phyloP scores from a whole-genome alignment of 805 yeast genomes.

The Ogataea chonburiensis region DNA sequence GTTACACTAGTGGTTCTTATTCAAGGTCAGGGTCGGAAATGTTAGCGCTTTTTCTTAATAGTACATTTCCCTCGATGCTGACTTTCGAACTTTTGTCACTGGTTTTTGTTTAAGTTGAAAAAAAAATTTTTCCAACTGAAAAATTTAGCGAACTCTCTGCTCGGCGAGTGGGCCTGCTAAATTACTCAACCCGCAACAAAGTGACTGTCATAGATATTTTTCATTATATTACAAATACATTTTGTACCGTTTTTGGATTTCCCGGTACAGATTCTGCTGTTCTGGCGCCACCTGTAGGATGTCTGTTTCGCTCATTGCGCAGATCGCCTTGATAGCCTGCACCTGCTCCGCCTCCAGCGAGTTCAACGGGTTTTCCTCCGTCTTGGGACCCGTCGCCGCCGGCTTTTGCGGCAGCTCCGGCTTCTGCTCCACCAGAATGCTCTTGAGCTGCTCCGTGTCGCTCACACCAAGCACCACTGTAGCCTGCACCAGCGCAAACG shows the following conservation, averaged over 20 bases:
- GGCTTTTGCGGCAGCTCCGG: constrained; percentile 1
- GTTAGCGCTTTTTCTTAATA: constrained; percentile 6
- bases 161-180: constrained; percentile 5
- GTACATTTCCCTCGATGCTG: constrained; percentile 14
- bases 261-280: constrained; percentile 25
- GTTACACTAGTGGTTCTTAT: constrained; percentile 7
- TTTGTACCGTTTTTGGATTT: constrained; percentile 25
- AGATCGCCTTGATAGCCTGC: constrained; percentile 23
- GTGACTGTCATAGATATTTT: constrained; percentile 12
- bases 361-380: constrained; percentile 9
- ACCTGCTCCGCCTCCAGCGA: constrained; percentile 21
- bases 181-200: constrained; percentile 13
- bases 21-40: constrained; percentile 10
- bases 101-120: constrained; percentile 13
- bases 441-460: constrained; percentile 24
- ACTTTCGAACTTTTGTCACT: constrained; percentile 13
- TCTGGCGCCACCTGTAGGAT: constrained; percentile 21
- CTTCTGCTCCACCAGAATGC: constrained; percentile 17
- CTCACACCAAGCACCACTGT: constrained; percentile 43
- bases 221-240: constrained; percentile 8
- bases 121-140: constrained; percentile 14
- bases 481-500: constrained; percentile 79
- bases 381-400: constrained; percentile 2
- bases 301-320: constrained; percentile 25
- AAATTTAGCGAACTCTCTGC: constrained; percentile 11